Conservation (phyloP, 768 basidiomycete genomes). For the Phylloporus sp. region DNA sequence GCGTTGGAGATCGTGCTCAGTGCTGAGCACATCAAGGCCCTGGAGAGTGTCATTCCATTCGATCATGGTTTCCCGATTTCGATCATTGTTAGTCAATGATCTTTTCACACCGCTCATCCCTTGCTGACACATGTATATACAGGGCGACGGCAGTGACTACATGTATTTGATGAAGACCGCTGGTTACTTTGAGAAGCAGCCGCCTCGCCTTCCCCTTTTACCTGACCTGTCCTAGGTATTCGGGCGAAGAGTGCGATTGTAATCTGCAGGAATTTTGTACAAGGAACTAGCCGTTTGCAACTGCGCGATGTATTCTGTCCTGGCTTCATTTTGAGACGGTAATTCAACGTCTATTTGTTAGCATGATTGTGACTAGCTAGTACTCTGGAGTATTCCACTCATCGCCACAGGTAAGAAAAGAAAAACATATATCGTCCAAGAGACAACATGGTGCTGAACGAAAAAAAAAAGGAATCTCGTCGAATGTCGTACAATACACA, state of each 20-base stretch:
- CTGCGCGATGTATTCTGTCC: background rate
- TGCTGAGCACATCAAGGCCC: slow-evolving; percentile 40
- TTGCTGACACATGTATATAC: background rate
- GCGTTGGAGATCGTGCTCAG: slow-evolving; percentile 46
- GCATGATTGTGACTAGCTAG: no score
- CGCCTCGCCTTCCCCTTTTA: background rate
- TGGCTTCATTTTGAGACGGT: background rate
- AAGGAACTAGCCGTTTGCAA: background rate
- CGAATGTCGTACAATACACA: background rate
- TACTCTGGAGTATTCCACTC: no score
- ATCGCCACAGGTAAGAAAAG: no score
- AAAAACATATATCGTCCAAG: background rate
- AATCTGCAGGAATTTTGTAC: background rate
- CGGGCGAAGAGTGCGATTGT: background rate
- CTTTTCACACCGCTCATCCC: background rate
- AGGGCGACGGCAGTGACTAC: slow-evolving; percentile 30
- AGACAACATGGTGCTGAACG: background rate
- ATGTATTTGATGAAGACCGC: slow-evolving; percentile 9
- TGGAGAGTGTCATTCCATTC: slow-evolving; percentile 44
- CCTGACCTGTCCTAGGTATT: background rate
- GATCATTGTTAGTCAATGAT: slow-evolving; percentile 28
- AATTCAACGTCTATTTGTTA: background rate
- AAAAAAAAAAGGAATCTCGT: background rate
- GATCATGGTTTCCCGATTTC: slow-evolving; percentile 42
- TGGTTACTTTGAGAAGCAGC: slow-evolving; percentile 21